A percentile compares a stretch with the other conserved stretches of the same genome.
Conservation (phyloP, 805 yeast species). For the Kluyveromyces nonfermentans region DNA sequence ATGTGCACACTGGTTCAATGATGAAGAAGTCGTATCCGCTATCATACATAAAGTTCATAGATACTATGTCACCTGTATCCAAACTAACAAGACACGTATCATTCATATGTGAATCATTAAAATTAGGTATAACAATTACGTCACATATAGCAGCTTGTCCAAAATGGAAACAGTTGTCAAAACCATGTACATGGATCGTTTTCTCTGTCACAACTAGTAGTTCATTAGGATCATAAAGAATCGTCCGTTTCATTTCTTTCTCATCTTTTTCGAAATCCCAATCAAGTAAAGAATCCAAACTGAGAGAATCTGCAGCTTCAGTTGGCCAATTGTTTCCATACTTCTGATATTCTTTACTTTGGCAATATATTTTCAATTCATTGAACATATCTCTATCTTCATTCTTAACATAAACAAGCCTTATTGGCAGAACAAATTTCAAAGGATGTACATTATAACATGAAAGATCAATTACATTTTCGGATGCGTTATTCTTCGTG, state of each 20-base stretch:
- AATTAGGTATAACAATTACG: neutral
- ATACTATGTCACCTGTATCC: neutral
- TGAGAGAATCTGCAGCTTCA: neutral
- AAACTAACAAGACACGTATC: neutral
- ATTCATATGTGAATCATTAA: neutral
- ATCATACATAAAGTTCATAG: neutral
- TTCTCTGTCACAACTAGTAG: neutral
- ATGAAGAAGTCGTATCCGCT: neutral
- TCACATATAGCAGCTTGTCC: neutral
- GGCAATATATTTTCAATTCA: neutral
- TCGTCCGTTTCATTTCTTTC: neutral
- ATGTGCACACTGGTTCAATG: neutral
- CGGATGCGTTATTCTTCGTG: neutral
- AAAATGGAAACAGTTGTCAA: too few species aligned
- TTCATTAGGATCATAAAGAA: neutral
- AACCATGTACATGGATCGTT: neutral
- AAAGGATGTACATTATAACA: neutral
- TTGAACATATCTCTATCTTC: neutral
- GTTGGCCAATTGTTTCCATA: constrained; percentile 1
- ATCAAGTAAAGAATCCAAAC: constrained; percentile 1
- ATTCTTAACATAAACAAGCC: neutral
- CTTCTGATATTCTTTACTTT: neutral
- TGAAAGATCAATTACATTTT: neutral
- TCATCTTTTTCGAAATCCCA: constrained; percentile 2
- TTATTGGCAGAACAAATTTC: neutral